These are phyloP conservation scores for Botryotinia calthae DNA, from an alignment of 2,329 filamentous ascomycete species.

Conservation along the genomic window DNA sequence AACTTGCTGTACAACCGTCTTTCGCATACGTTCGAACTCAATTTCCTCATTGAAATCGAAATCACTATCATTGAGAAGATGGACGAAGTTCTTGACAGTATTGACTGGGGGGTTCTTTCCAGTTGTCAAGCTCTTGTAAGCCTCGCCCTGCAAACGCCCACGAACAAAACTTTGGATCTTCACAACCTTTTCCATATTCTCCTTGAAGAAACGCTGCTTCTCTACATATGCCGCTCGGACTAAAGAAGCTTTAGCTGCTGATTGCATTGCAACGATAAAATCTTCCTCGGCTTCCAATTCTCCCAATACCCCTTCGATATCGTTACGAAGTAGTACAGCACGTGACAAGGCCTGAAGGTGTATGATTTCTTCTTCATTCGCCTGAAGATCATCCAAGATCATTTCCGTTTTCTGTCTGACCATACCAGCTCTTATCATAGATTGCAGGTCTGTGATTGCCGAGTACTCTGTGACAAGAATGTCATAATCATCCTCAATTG, in stretches of 20 bases:
- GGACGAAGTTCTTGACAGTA: constrained; percentile 97
- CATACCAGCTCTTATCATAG: constrained; percentile 62
- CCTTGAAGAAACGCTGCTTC: constrained; percentile 83
- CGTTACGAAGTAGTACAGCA: constrained; percentile 73
- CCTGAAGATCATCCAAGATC: constrained; percentile 67
- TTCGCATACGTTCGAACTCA: constrained; percentile 90
- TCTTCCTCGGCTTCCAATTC: constrained; percentile 83
- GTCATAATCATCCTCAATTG: constrained; percentile 49
- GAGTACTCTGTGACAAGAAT: constrained; percentile 57
- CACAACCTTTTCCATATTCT: constrained; percentile 98
- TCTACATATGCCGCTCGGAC: constrained; percentile 75
- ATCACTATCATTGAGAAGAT: constrained; percentile 94
- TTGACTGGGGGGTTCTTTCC: constrained; percentile 96
- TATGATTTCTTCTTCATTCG: constrained; percentile 63
- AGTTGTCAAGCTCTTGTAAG: constrained; percentile 93
- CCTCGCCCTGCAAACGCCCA: constrained; percentile 92
- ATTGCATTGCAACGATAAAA: constrained; percentile 70
- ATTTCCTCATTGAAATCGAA: constrained; percentile 99
- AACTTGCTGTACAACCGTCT: constrained; percentile 95
- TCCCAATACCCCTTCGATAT: constrained; percentile 69
- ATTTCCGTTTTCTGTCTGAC: constrained; percentile 58
- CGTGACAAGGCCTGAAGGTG: constrained; percentile 73
- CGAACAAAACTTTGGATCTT: constrained; percentile 98
- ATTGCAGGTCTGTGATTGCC: constrained; percentile 63
- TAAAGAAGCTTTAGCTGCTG: constrained; percentile 68